These are phyloP conservation scores for Diversispora epigaea DNA, from an alignment of 192 early-diverging fungal species.

Conservation along the genomic window DNA sequence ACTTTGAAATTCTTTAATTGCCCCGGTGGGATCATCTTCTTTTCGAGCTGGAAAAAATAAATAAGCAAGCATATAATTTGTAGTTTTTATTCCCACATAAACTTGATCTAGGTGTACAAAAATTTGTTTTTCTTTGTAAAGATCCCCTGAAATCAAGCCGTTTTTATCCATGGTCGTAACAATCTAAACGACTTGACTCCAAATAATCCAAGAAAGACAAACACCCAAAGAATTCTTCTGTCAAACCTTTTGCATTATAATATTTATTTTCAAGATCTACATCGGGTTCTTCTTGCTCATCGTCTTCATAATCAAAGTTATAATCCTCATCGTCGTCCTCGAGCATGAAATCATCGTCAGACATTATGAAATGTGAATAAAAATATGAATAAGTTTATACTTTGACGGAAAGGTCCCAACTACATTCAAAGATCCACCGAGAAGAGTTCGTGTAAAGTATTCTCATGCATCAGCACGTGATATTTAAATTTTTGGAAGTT, in stretches of 20 bases:
- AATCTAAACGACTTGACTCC: too few relatives aligned
- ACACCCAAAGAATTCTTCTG: too few relatives aligned
- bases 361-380: not conserved
- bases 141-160: too few relatives aligned
- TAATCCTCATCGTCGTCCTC: conserved; percentile 74
- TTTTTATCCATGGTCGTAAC: too few relatives aligned
- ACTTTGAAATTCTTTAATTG: conserved; percentile 71
- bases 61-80: not conserved
- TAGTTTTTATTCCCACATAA: not conserved
- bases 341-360: conserved; percentile 63
- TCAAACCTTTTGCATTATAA: conserved; percentile 80
- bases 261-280: conserved; percentile 87
- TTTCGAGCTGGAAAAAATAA: conserved; percentile 58
- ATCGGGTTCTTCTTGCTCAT: conserved; percentile 78
- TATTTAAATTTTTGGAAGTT: not conserved
- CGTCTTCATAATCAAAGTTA: conserved; percentile 87
- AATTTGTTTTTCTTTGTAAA: too few relatives aligned
- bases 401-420: too few relatives aligned
- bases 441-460: not conserved
- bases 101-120: too few relatives aligned
- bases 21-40: conserved; percentile 72
- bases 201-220: not conserved
- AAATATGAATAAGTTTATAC: too few relatives aligned
- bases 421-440: not conserved
- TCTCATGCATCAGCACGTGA: not conserved